Percentiles rank a stretch among this genome's conserved stretches.
phyloP scores from a whole-genome alignment of 371 early-diverging fungal species.

The Mucor piriformis region DNA sequence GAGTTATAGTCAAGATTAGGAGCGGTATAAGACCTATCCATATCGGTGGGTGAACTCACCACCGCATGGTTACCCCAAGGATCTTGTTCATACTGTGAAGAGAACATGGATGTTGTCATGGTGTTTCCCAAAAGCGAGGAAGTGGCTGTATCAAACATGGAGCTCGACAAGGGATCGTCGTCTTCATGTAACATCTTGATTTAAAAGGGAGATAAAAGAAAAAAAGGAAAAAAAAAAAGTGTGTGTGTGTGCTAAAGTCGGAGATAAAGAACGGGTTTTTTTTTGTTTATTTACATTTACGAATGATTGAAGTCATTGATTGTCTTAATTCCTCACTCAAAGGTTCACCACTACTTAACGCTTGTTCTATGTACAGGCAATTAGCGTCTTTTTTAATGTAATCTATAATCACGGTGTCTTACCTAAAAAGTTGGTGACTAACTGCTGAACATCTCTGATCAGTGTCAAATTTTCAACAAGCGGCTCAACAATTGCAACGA shows the following conservation, averaged over 20 bases:
- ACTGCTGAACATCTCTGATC: constrained; percentile 39
- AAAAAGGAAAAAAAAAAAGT: constrained; percentile 11
- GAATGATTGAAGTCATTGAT: background rate
- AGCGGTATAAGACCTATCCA: constrained; percentile 22
- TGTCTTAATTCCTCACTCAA: background rate
- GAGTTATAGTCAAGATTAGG: constrained; percentile 12
- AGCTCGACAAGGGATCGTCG: constrained; percentile 35
- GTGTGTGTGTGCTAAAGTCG: background rate
- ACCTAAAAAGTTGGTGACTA: constrained; percentile 48
- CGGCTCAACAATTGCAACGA: constrained; percentile 51
- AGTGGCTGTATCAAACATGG: constrained; percentile 24
- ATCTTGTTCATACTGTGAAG: constrained; percentile 36
- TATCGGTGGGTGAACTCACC: constrained; percentile 3
- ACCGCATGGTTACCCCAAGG: constrained; percentile 35
- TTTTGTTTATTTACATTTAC: background rate
- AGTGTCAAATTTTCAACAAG: constrained; percentile 42
- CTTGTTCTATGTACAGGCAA: background rate
- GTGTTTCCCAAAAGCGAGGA: constrained; percentile 26
- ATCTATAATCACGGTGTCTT: too few relatives aligned
- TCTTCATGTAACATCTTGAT: constrained; percentile 35
- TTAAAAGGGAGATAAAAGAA: constrained; percentile 2
- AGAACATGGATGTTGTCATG: constrained; percentile 30
- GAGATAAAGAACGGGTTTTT: constrained; percentile 3
- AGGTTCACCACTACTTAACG: background rate
- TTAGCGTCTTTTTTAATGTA: background rate